Base-by-base conservation (phyloP, 192 early-diverging fungal species). In the Linnemannia hyalina region DNA sequence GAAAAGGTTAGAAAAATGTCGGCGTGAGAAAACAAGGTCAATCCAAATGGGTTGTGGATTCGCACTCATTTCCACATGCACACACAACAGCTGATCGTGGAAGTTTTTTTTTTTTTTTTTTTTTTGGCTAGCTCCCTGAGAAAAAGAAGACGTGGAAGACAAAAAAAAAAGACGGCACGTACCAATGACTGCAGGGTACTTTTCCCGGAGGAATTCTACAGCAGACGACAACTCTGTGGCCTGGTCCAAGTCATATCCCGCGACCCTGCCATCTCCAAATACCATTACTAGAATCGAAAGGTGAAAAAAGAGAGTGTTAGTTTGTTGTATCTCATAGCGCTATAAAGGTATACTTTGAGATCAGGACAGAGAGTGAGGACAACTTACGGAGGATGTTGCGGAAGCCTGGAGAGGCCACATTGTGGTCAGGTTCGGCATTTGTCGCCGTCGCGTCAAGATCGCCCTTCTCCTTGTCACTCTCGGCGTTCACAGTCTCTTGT, bases 151-250 rank as follows among this genome's bases (percentile, higher is more conserved):
- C 3, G 38, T 40, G 38, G 38, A 40, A 40, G 35, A n/a, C n/a
- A n/a, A 52, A 22, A 38, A 69, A 9, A 68, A 68, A 52, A 41
- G 22, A 55, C 9, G 13, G 9, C 4, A 22, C 76, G 38, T 80
- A 80, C 82, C 82, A 22, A 85, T 85, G 26, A 85, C 82, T 57
- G 79, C 82, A 7, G 40, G 77, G 54, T 72, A 80, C 52, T 76
- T 85, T 16, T 85, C 82, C 2, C 16, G 23, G 9, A 85, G 22
- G 69, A 85, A 85, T 40, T 32, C 0, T 0, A 76, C 16, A 5
- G 49, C 35, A 11, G 82, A 35, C 5, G 82, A 85, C 0, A 54
- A 63, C 15, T 80, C 77, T 13, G 23, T 35, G 9, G 57, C 35
- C 20, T 49, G 70, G 26, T 80, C 74, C 42, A 85, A 26, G 26